Conservation (phyloP, 2,329 filamentous ascomycete genomes). For the Acrocalymma vagum region DNA sequence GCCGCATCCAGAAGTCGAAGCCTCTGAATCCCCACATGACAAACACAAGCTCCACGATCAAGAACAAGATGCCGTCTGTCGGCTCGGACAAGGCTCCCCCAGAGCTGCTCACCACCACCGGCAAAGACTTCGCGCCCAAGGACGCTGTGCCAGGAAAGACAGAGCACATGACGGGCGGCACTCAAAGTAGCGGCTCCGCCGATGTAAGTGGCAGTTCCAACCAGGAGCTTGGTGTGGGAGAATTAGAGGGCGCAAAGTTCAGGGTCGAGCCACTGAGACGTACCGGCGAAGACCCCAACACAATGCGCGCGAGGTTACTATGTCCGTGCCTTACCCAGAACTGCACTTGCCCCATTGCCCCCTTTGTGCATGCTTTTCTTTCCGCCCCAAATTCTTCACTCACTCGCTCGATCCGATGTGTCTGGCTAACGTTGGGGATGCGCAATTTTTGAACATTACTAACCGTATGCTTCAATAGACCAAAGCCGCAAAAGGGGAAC, state of each 20-base stretch:
- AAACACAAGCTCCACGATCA: slow-evolving; percentile 70
- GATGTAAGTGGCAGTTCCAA: slow-evolving; percentile 37
- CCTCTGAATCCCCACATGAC: slow-evolving; percentile 69
- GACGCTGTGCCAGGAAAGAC: slow-evolving; percentile 70
- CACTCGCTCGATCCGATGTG: slow-evolving; percentile 1
- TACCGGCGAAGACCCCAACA: slow-evolving; percentile 81
- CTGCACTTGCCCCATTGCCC: slow-evolving; percentile 5
- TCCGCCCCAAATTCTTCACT: not conserved
- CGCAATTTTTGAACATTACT: slow-evolving; percentile 12
- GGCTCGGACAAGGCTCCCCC: slow-evolving; percentile 66
- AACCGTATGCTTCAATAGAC: slow-evolving; percentile 67
- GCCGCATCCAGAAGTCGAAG: slow-evolving; percentile 65
- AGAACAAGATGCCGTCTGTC: slow-evolving; percentile 68
- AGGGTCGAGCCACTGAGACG: slow-evolving; percentile 89
- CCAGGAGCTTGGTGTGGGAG: slow-evolving; percentile 39
- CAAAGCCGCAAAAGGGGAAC: slow-evolving; percentile 97
- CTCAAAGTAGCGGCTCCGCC: slow-evolving; percentile 59
- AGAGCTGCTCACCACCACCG: slow-evolving; percentile 66
- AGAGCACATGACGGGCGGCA: slow-evolving; percentile 71
- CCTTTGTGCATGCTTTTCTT: slow-evolving; percentile 1
- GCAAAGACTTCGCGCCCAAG: slow-evolving; percentile 65
- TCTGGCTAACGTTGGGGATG: slow-evolving; percentile 7
- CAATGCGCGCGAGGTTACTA: slow-evolving; percentile 86
- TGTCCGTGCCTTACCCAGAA: slow-evolving; percentile 57
- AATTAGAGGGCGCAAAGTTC: slow-evolving; percentile 66